phyloP scores from a whole-genome alignment of 1,284 basidiomycete genomes.

The Cerrena zonata region DNA sequence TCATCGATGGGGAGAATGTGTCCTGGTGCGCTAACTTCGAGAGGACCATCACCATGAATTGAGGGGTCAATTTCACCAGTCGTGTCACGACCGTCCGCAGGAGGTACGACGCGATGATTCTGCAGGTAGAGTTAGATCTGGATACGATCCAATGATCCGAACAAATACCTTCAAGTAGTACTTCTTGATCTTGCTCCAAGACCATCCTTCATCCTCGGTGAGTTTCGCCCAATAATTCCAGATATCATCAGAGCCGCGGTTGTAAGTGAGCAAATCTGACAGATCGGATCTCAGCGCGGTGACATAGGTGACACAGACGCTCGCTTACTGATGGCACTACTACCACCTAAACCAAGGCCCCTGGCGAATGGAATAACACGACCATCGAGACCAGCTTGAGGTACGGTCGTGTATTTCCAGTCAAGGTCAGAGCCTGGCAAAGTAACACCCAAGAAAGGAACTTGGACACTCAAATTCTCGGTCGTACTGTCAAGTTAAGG shows the following conservation, averaged over 20 bases:
- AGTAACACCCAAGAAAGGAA: conserved; percentile 8
- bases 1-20: conserved; percentile 9
- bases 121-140: conserved; percentile 1
- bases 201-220: conserved; percentile 28
- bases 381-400: conserved; percentile 23
- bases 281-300: not conserved
- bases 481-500: not conserved
- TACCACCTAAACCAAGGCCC: conserved; percentile 22
- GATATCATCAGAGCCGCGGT: conserved; percentile 21
- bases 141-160: not conserved
- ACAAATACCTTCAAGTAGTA: conserved; percentile 11
- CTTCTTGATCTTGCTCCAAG: conserved; percentile 21
- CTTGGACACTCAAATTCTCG: conserved; percentile 3
- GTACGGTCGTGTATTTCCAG: conserved; percentile 22
- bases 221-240: conserved; percentile 26
- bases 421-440: conserved; percentile 9
- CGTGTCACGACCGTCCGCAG: conserved; percentile 16
- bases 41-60: conserved; percentile 17
- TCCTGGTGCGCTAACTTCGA: conserved; percentile 14
- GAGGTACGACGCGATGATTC: conserved; percentile 18
- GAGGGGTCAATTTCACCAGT: conserved; percentile 16
- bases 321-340: conserved; percentile 21
- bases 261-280: conserved; percentile 19
- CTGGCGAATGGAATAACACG: conserved; percentile 18
- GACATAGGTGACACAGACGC: not conserved